phyloP scores from a whole-genome alignment of 1,284 basidiomycete species.

The Papiliotrema nemorosa region DNA sequence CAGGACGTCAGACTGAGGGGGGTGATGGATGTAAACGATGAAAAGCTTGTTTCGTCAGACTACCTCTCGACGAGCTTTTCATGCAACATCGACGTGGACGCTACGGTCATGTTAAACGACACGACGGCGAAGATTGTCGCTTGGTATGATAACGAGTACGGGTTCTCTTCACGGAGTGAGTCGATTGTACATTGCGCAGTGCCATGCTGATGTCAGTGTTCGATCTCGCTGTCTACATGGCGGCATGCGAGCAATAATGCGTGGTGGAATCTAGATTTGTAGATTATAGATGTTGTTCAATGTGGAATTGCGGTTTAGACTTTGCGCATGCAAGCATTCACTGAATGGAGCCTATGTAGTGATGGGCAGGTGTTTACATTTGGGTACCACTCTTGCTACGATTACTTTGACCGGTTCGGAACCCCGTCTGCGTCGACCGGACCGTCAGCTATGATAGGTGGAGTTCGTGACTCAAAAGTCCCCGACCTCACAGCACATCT shows the following conservation, averaged over 20 bases:
- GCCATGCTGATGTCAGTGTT: neutral
- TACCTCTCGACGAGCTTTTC: constrained; percentile 41
- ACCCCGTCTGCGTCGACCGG: too few relatives aligned
- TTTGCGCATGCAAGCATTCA: too few relatives aligned
- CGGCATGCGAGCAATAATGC: neutral
- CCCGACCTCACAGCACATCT: too few relatives aligned
- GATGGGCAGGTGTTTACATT: too few relatives aligned
- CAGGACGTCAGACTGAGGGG: constrained; percentile 18
- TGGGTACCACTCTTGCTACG: too few relatives aligned
- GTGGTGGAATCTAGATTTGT: too few relatives aligned
- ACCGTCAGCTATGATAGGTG: too few relatives aligned
- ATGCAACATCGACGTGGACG: constrained; percentile 46
- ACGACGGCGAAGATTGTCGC: constrained; percentile 47
- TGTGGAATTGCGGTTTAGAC: too few relatives aligned
- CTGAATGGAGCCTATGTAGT: too few relatives aligned
- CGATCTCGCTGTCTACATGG: constrained; percentile 1
- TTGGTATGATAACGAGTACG: constrained; percentile 50
- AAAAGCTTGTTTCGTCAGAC: constrained; percentile 50
- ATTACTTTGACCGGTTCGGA: too few relatives aligned
- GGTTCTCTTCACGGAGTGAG: constrained; percentile 34
- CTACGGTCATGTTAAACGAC: constrained; percentile 43
- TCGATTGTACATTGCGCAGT: neutral
- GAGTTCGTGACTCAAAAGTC: too few relatives aligned
- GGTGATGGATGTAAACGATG: constrained; percentile 46
- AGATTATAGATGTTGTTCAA: too few relatives aligned